Conservation (phyloP, 1,284 basidiomycete species). For the Boletus smithii region DNA sequence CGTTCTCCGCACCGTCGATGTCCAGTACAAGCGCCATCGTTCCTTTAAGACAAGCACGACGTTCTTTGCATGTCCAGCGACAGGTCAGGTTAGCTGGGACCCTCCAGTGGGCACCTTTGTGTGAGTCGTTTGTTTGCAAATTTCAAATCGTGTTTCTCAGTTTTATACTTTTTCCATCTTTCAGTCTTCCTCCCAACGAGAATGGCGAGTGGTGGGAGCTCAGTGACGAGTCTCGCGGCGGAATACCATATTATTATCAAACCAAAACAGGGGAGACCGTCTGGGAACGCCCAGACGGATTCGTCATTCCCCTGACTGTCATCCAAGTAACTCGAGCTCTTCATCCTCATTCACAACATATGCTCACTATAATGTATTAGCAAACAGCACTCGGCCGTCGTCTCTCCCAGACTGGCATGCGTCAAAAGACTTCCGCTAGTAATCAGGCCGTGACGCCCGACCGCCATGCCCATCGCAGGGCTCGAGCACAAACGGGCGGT, state of each 20-base stretch:
- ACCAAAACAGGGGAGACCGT: constrained; percentile 84
- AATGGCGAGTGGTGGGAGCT: constrained; percentile 97
- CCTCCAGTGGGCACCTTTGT: constrained; percentile 88
- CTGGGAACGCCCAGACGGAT: constrained; percentile 83
- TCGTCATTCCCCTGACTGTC: constrained; percentile 86
- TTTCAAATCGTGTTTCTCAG: constrained; percentile 16
- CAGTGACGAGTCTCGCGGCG: constrained; percentile 71
- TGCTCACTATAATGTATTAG: constrained; percentile 37
- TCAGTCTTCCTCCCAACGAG: constrained; percentile 74
- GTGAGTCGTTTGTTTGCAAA: constrained; percentile 42
- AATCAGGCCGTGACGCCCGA: constrained; percentile 15
- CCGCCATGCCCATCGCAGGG: constrained; percentile 36
- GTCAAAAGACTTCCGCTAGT: constrained; percentile 11
- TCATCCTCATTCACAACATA: neutral
- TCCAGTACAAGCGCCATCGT: constrained; percentile 9
- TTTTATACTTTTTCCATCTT: constrained; percentile 17
- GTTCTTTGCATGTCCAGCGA: constrained; percentile 91
- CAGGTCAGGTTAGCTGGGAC: constrained; percentile 91
- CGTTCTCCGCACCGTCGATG: constrained; percentile 9
- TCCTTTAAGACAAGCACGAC: constrained; percentile 65
- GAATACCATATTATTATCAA: constrained; percentile 89
- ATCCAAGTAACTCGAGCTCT: constrained; percentile 57
- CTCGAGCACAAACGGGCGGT: constrained; percentile 36
- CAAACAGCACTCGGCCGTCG: constrained; percentile 73
- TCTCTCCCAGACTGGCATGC: constrained; percentile 45